phyloP scores from a whole-genome alignment of 139 green algal genomes.

The Spirogloea muscicola region DNA sequence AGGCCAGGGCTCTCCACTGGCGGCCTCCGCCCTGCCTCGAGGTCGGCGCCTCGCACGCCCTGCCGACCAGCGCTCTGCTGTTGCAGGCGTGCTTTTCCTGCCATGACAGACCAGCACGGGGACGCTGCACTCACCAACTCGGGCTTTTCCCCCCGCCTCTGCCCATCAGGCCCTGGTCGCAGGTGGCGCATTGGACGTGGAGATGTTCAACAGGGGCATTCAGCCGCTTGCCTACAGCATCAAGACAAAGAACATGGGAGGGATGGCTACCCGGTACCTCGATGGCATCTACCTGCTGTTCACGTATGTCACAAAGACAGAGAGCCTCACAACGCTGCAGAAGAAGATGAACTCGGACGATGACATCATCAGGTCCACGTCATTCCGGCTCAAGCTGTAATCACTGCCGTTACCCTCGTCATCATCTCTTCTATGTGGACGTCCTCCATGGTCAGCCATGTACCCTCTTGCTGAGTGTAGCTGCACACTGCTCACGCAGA shows the following conservation, averaged over 20 bases:
- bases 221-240: conserved; percentile 43
- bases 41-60: too few species aligned
- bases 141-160: too few species aligned
- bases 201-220: conserved; percentile 49
- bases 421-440: too few species aligned
- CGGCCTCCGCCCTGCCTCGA: too few species aligned
- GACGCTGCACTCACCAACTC: too few species aligned
- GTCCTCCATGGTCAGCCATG: too few species aligned
- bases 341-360: conserved; percentile 37
- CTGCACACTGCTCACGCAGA: too few species aligned
- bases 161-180: conserved; percentile 33
- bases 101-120: too few species aligned
- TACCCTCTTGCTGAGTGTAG: too few species aligned
- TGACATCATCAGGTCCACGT: conserved; percentile 43
- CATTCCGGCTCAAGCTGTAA: conserved; percentile 41
- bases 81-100: too few species aligned
- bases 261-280: conserved; percentile 27
- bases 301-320: conserved; percentile 42
- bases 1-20: not conserved
- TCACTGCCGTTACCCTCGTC: too few species aligned
- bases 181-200: conserved; percentile 42
- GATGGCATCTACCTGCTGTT: conserved; percentile 47
- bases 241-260: conserved; percentile 45
- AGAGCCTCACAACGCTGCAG: conserved; percentile 23
- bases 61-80: too few species aligned